Evolutionary conservation across 768 basidiomycete species (phyloP).

Genomic region (Mycena pura): DNA sequence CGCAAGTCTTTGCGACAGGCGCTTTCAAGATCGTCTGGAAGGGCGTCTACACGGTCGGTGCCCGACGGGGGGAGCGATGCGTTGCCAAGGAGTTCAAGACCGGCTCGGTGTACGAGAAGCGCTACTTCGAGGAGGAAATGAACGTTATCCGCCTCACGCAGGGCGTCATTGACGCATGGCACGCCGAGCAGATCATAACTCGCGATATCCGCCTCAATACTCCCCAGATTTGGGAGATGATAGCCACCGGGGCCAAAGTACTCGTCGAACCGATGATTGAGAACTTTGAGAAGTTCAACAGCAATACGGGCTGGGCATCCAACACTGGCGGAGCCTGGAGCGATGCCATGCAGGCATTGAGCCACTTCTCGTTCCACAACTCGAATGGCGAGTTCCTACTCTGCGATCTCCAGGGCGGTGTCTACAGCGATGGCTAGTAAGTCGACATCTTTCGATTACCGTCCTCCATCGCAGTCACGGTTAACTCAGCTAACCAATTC

Average conservation of each 20-base stretch:
- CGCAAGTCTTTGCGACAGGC: not conserved
- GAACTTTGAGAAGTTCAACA: not conserved
- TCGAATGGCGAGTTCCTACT: not conserved
- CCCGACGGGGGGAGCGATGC: not conserved
- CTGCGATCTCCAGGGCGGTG: not conserved
- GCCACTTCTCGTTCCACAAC: not conserved
- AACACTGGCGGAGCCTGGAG: not conserved
- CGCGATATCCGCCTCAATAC: not conserved
- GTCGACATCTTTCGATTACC: not conserved
- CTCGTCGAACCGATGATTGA: not conserved
- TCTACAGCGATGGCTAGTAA: not conserved
- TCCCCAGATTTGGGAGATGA: not conserved
- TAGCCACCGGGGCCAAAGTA: not conserved
- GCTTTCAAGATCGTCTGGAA: not conserved
- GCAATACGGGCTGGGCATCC: not conserved
- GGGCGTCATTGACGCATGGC: not conserved
- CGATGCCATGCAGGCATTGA: not conserved
- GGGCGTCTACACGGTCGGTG: not conserved
- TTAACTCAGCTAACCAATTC: not conserved
- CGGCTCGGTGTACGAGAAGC: not conserved
- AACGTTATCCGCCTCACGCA: not conserved
- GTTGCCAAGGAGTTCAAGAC: not conserved
- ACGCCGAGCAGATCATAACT: not conserved
- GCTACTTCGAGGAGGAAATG: not conserved
- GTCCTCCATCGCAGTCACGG: not conserved